phyloP scores from a whole-genome alignment of 108 stramenopile species.

The Stephanodiscus triporus region DNA sequence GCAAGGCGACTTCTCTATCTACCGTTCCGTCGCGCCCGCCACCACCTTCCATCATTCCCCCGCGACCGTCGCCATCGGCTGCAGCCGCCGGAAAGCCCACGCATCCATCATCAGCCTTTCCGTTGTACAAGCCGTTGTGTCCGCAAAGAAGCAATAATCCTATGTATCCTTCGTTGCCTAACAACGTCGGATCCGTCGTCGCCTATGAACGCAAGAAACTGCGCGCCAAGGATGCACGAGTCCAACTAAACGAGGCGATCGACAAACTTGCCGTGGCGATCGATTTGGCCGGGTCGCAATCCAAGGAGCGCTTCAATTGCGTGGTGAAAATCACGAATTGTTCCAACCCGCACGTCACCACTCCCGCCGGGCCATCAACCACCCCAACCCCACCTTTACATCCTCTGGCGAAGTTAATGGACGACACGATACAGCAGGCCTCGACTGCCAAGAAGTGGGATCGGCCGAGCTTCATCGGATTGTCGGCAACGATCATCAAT shows the following conservation, averaged over 20 bases:
- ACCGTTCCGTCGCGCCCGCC: neutral
- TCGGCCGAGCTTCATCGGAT: conserved; percentile 80
- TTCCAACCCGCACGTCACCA: neutral
- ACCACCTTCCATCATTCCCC: too few relatives aligned
- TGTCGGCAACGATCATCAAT: conserved; percentile 74
- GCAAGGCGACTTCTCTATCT: conserved; percentile 1
- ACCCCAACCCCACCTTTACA: conserved; percentile 3
- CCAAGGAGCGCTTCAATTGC: conserved; percentile 56
- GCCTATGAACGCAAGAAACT: conserved; percentile 86
- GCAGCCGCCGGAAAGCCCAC: neutral
- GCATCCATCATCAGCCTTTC: conserved; percentile 4
- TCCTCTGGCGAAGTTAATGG: conserved; percentile 44
- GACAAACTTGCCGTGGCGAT: conserved; percentile 77
- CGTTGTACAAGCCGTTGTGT: neutral
- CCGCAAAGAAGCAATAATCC: conserved; percentile 12
- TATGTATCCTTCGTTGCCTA: conserved; percentile 10
- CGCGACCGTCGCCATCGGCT: neutral
- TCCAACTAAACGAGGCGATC: conserved; percentile 82
- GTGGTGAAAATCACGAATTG: conserved; percentile 25
- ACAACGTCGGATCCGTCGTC: conserved; percentile 23
- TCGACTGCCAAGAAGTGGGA: conserved; percentile 86
- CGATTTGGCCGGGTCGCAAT: conserved; percentile 73
- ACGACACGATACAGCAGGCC: conserved; percentile 57
- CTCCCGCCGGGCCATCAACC: neutral
- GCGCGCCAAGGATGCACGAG: conserved; percentile 83